A percentile compares a stretch with the other conserved stretches of the same genome.
phyloP scores from a whole-genome alignment of 352 stramenopile genomes.

The Saprolegnia diclina region DNA sequence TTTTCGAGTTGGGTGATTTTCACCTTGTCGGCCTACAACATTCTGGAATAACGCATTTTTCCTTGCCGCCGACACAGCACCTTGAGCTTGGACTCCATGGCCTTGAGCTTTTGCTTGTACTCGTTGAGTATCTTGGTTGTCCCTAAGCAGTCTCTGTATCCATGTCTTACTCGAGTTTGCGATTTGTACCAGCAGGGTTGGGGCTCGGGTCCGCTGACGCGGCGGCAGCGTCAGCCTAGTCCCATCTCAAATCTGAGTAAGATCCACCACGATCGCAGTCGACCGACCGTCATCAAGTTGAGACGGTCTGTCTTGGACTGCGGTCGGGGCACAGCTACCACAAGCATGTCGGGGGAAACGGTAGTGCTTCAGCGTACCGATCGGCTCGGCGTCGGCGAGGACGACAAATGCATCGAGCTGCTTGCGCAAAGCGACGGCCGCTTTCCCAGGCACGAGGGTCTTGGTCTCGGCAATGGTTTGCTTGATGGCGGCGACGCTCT shows the following conservation, averaged over 20 bases:
- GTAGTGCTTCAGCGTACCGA: background rate
- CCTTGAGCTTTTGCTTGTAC: conserved; percentile 67
- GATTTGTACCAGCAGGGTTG: background rate
- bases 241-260: too few species aligned
- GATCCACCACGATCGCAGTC: background rate
- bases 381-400: conserved; percentile 32
- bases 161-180: background rate
- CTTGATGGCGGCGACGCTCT: conserved; percentile 37
- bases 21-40: conserved; percentile 39
- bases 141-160: background rate
- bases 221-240: background rate
- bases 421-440: conserved; percentile 52
- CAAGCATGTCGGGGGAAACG: background rate
- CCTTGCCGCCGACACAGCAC: background rate
- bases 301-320: conserved; percentile 3
- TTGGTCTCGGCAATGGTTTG: conserved; percentile 40
- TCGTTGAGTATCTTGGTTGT: conserved; percentile 46
- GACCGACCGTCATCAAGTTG: background rate
- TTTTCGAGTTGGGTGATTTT: conserved; percentile 75
- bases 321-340: conserved; percentile 12
- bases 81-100: conserved; percentile 57
- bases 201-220: background rate
- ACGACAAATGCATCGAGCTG: conserved; percentile 48
- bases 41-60: background rate
- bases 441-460: conserved; percentile 47